These are phyloP conservation scores for Aspergillus thermomutatus DNA, from an alignment of 2,329 filamentous ascomycete species.

Conservation along the genomic window DNA sequence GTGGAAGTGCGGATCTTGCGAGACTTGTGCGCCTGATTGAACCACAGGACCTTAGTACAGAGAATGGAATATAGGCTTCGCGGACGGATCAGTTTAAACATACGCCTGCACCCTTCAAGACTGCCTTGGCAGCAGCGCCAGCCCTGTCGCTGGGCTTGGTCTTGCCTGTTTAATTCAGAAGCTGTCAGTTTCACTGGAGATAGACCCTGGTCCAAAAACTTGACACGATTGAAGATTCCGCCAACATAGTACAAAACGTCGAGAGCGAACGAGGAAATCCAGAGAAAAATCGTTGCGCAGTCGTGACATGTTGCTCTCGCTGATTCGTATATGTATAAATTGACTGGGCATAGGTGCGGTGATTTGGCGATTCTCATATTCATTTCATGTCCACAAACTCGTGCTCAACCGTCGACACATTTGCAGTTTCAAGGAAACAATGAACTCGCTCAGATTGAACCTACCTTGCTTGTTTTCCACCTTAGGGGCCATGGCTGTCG, in stretches of 20 bases:
- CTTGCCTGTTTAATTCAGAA: conserved; percentile 31
- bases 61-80: not conserved
- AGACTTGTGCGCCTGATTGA: conserved; percentile 71
- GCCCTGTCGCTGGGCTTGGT: conserved; percentile 72
- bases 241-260: not conserved
- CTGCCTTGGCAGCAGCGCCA: conserved; percentile 90
- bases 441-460: conserved; percentile 17
- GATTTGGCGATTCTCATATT: conserved; percentile 1
- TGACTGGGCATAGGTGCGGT: not conserved
- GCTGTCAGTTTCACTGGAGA: conserved; percentile 10
- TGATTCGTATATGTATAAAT: not conserved
- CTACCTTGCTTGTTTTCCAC: conserved; percentile 47
- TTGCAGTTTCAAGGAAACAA: conserved; percentile 36
- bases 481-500: conserved; percentile 48
- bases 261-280: not conserved
- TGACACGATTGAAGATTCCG: not conserved
- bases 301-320: not conserved
- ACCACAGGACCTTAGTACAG: conserved; percentile 13
- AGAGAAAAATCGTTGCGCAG: not conserved
- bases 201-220: not conserved
- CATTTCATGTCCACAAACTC: conserved; percentile 15
- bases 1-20: conserved; percentile 89
- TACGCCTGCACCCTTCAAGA: conserved; percentile 95
- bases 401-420: conserved; percentile 15
- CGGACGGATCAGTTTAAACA: conserved; percentile 42